Evolutionary conservation across 1,284 basidiomycete species (phyloP).

Genomic region (Puccinia triticina): DNA sequence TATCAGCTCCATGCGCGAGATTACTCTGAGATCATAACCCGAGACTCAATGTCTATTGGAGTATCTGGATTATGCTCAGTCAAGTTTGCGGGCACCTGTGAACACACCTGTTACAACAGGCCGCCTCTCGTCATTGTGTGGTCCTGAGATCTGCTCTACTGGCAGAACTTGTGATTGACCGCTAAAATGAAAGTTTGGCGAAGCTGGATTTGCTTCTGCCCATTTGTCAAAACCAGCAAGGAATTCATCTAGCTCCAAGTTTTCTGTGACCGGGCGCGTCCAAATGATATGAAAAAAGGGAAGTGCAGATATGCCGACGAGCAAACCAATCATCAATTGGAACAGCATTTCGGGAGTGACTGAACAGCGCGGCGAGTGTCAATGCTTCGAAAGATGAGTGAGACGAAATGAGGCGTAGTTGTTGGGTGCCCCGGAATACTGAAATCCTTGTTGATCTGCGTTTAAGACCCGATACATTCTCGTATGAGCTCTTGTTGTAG

Average conservation of each 20-base stretch:
- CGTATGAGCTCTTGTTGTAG: too few species aligned
- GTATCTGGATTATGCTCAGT: too few species aligned
- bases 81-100: too few species aligned
- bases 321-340: background rate
- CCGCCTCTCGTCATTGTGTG: background rate
- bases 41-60: background rate
- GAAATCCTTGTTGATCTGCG: too few species aligned
- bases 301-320: background rate
- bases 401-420: too few species aligned
- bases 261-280: background rate
- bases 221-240: background rate
- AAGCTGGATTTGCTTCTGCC: background rate
- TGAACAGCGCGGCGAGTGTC: too few species aligned
- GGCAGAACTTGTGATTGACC: background rate
- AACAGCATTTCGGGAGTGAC: background rate
- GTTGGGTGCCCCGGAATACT: too few species aligned
- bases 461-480: too few species aligned
- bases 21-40: background rate
- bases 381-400: too few species aligned
- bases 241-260: background rate
- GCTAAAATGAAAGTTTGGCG: background rate
- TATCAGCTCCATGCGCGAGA: background rate
- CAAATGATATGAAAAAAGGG: background rate
- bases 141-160: background rate
- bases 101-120: background rate